Evolutionary conservation across 2,329 filamentous ascomycete species (phyloP).

Genomic region (Myriosclerotinia curreyana): DNA sequence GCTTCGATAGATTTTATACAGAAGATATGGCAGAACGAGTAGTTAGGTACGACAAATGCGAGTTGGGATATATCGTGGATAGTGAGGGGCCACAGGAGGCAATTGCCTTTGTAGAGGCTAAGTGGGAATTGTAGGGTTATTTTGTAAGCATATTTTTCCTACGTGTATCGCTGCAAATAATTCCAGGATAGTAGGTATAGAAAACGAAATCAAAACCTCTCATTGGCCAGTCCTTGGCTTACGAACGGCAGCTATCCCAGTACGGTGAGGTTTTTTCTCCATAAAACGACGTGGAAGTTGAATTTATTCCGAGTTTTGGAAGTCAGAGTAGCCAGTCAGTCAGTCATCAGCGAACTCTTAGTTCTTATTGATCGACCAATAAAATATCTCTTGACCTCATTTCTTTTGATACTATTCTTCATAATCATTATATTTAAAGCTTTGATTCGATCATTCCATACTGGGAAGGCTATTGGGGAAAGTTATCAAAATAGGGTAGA

Average conservation of each 20-base stretch:
- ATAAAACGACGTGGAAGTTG: too few relatives aligned
- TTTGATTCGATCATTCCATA: too few relatives aligned
- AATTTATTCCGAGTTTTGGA: too few relatives aligned
- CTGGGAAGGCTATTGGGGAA: too few relatives aligned
- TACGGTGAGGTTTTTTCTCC: not conserved
- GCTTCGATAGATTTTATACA: constrained; percentile 55
- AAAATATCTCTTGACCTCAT: too few relatives aligned
- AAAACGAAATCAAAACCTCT: not conserved
- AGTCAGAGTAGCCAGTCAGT: too few relatives aligned
- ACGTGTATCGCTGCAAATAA: not conserved
- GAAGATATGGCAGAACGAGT: constrained; percentile 43
- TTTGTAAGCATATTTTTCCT: not conserved
- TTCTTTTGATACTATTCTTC: too few relatives aligned
- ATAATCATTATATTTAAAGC: too few relatives aligned
- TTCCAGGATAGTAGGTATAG: not conserved
- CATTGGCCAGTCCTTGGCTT: not conserved
- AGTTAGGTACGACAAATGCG: constrained; percentile 53
- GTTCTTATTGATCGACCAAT: too few relatives aligned
- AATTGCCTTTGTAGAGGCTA: constrained; percentile 19
- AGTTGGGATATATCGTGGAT: constrained; percentile 53
- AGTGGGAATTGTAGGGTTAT: constrained; percentile 10
- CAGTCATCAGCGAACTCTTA: too few relatives aligned
- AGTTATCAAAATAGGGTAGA: too few relatives aligned
- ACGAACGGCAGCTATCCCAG: not conserved
- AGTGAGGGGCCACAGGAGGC: constrained; percentile 47